phyloP scores from a whole-genome alignment of 1,284 basidiomycete species.

The Pseudozyma tsukubaensis region DNA sequence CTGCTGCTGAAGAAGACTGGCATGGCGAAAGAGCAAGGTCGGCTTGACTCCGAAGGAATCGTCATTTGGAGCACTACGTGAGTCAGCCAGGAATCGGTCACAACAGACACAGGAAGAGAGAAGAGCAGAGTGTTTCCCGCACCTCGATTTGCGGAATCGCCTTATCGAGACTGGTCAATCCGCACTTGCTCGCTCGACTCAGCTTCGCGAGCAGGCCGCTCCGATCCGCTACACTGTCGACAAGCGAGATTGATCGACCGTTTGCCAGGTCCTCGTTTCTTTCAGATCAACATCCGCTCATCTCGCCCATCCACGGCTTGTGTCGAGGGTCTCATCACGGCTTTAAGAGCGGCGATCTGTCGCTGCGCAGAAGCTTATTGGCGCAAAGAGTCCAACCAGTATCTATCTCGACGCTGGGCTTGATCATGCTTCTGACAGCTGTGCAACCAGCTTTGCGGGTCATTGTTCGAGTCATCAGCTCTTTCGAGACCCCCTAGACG shows the following conservation, averaged over 20 bases:
- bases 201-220: neutral
- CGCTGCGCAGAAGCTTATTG: neutral
- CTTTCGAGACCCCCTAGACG: too few species aligned
- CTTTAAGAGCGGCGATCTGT: neutral
- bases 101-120: neutral
- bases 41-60: neutral
- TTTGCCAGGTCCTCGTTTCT: neutral
- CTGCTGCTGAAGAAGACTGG: too few species aligned
- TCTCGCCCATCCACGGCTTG: too few species aligned
- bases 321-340: too few species aligned
- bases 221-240: neutral
- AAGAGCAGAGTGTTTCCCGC: slow-evolving; percentile 5
- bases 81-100: slow-evolving; percentile 14
- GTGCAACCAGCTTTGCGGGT: neutral
- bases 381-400: neutral
- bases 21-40: neutral
- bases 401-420: slow-evolving; percentile 7
- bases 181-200: neutral
- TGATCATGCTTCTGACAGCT: neutral
- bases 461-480: neutral
- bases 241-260: neutral
- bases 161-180: neutral
- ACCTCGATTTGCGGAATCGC: slow-evolving; percentile 11
- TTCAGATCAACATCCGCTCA: too few species aligned
- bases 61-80: neutral